Percentiles rank a stretch among this genome's conserved stretches.
phyloP scores from a whole-genome alignment of 2,329 filamentous ascomycete genomes.

The Fusarium algeriense region DNA sequence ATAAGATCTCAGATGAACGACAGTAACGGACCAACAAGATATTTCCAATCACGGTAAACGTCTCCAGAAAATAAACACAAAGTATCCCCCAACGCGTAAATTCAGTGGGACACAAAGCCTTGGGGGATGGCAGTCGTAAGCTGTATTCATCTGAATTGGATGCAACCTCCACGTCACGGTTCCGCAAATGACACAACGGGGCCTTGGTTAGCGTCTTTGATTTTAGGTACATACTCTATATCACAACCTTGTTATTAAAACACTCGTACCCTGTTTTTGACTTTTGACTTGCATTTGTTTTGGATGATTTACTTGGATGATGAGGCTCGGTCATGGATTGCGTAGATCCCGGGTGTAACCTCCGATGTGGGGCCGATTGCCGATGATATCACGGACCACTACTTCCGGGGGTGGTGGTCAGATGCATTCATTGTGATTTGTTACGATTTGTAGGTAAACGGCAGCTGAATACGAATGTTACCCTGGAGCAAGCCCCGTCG shows the following conservation, averaged over 20 bases:
- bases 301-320: background rate
- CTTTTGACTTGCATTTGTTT: background rate
- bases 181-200: constrained; percentile 20
- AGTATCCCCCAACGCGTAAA: background rate
- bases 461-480: background rate
- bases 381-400: constrained; percentile 19
- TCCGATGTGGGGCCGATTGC: constrained; percentile 32
- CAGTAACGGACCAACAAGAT: constrained; percentile 5
- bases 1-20: constrained; percentile 21
- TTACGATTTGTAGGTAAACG: background rate
- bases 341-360: constrained; percentile 31
- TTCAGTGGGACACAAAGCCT: background rate
- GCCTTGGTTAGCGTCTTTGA: background rate
- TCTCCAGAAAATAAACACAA: background rate
- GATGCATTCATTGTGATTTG: background rate
- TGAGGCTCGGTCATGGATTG: constrained; percentile 33
- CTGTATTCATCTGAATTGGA: background rate
- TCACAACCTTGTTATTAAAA: background rate
- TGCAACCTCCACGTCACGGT: constrained; percentile 30
- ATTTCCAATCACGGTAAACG: background rate
- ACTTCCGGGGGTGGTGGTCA: constrained; percentile 15
- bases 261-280: constrained; percentile 15
- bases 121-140: background rate
- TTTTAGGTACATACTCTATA: background rate
- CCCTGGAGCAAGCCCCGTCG: background rate